A percentile compares a stretch with the other conserved stretches of the same genome.
Evolutionary conservation across 2,329 filamentous ascomycete genomes (phyloP).

Genomic region (Metarhizium humberi): DNA sequence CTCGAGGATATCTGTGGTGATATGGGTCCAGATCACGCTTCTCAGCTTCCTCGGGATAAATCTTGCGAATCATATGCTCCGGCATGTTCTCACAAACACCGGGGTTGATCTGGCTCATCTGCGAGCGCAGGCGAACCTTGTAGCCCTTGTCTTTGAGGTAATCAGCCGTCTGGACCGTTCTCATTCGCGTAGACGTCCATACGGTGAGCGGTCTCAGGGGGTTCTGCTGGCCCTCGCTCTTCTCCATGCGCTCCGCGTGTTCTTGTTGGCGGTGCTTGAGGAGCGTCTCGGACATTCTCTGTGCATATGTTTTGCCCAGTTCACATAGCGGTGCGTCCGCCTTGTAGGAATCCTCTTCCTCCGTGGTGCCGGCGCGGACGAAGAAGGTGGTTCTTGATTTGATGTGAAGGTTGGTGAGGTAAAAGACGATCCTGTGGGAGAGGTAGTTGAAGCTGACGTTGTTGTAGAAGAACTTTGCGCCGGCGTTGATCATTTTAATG

Average conservation of each 20-base stretch:
- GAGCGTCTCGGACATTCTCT: constrained; percentile 77
- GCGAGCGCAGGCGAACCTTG: constrained; percentile 81
- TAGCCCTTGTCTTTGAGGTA: constrained; percentile 72
- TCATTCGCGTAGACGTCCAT: constrained; percentile 88
- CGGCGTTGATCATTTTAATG: constrained; percentile 99
- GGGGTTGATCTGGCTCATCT: constrained; percentile 96
- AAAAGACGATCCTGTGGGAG: constrained; percentile 95
- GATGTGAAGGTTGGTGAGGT: constrained; percentile 94
- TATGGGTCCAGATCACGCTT: constrained; percentile 95
- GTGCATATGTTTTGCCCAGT: constrained; percentile 71
- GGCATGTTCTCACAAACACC: constrained; percentile 93
- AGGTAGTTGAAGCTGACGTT: constrained; percentile 96
- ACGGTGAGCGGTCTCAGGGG: constrained; percentile 75
- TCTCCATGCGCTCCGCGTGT: constrained; percentile 56
- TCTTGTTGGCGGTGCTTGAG: constrained; percentile 78
- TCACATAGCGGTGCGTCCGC: constrained; percentile 77
- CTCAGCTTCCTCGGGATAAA: constrained; percentile 83
- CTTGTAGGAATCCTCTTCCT: constrained; percentile 87
- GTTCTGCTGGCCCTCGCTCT: constrained; percentile 52
- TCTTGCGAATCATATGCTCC: constrained; percentile 66
- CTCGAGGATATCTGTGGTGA: constrained; percentile 89
- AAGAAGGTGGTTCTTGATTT: constrained; percentile 93
- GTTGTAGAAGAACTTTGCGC: constrained; percentile 87
- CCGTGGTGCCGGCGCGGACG: constrained; percentile 74
- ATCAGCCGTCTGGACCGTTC: constrained; percentile 84